Evolutionary conservation across 2,329 filamentous ascomycete species (phyloP).

Genomic region (Aspergillus intermedius): DNA sequence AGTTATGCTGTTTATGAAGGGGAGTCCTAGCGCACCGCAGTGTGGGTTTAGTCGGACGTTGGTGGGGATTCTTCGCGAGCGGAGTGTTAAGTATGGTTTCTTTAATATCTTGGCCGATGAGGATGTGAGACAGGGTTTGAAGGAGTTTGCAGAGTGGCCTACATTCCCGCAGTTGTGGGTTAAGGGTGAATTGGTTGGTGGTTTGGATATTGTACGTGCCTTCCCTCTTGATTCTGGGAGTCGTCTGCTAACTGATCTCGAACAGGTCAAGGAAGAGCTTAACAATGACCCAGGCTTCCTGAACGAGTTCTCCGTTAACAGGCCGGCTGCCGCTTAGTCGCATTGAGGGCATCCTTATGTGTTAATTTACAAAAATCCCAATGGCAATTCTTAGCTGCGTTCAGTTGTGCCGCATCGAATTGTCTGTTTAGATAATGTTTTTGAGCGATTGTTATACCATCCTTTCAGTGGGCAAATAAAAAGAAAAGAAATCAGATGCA

Average conservation of each 20-base stretch:
- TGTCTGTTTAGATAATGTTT: too few relatives aligned
- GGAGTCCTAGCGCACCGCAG: conserved; percentile 78
- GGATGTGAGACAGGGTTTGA: conserved; percentile 90
- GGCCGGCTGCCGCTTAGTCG: conserved; percentile 13
- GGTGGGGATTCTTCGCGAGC: conserved; percentile 78
- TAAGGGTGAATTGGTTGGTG: conserved; percentile 81
- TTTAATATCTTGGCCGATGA: conserved; percentile 99
- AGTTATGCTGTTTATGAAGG: conserved; percentile 99
- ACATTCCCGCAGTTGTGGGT: conserved; percentile 96
- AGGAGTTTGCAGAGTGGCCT: conserved; percentile 97
- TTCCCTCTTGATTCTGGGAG: conserved; percentile 1
- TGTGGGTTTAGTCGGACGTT: conserved; percentile 91
- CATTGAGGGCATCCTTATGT: too few relatives aligned
- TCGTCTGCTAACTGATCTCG: conserved; percentile 7
- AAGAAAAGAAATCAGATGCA: too few relatives aligned
- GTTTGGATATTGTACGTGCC: conserved; percentile 80
- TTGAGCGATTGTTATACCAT: too few relatives aligned
- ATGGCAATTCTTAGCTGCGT: too few relatives aligned
- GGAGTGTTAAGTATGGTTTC: conserved; percentile 92
- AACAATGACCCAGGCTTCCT: conserved; percentile 78
- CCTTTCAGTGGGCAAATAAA: too few relatives aligned
- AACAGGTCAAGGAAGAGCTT: conserved; percentile 86
- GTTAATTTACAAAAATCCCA: too few relatives aligned
- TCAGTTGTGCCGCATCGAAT: too few relatives aligned
- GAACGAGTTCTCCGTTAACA: conserved; percentile 57